These are phyloP conservation scores for Barnettozyma vustinii DNA, from an alignment of 805 yeast species.

Conservation along the genomic window DNA sequence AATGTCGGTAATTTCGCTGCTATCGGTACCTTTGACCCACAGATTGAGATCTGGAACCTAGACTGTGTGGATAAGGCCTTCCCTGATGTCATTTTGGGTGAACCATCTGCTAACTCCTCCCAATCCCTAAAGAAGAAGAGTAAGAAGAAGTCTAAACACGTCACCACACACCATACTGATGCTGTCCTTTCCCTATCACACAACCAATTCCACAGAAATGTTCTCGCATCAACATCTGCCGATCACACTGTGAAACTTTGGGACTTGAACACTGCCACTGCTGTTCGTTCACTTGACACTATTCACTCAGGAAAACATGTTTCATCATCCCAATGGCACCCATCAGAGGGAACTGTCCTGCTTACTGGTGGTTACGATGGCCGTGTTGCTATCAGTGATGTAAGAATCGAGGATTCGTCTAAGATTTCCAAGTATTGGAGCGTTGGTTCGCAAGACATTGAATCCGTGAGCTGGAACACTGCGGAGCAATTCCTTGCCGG, in stretches of 20 bases:
- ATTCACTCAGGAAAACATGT: slow-evolving; percentile 80
- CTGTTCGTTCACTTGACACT: slow-evolving; percentile 67
- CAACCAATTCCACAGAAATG: slow-evolving; percentile 73
- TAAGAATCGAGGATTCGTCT: slow-evolving; percentile 61
- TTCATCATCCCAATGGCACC: slow-evolving; percentile 85
- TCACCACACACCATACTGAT: slow-evolving; percentile 81
- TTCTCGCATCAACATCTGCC: slow-evolving; percentile 92
- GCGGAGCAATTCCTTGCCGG: slow-evolving; percentile 69
- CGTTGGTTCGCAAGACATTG: slow-evolving; percentile 79
- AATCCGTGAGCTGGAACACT: slow-evolving; percentile 67
- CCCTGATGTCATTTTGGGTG: slow-evolving; percentile 92
- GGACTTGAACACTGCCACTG: slow-evolving; percentile 75
- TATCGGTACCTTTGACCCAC: slow-evolving; percentile 95
- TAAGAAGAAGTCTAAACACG: slow-evolving; percentile 45
- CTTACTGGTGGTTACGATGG: slow-evolving; percentile 93
- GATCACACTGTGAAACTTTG: slow-evolving; percentile 92
- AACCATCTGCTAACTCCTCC: slow-evolving; percentile 37
- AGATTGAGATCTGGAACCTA: slow-evolving; percentile 93
- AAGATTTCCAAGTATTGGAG: slow-evolving; percentile 60
- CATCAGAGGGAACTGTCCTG: slow-evolving; percentile 56
- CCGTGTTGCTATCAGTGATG: slow-evolving; percentile 76
- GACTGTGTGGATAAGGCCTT: slow-evolving; percentile 90
- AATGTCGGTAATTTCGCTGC: slow-evolving; percentile 90
- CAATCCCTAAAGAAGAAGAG: slow-evolving; percentile 33
- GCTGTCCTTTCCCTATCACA: slow-evolving; percentile 87